phyloP scores from a whole-genome alignment of 352 stramenopile genomes.

The Pythium aristosporum region DNA sequence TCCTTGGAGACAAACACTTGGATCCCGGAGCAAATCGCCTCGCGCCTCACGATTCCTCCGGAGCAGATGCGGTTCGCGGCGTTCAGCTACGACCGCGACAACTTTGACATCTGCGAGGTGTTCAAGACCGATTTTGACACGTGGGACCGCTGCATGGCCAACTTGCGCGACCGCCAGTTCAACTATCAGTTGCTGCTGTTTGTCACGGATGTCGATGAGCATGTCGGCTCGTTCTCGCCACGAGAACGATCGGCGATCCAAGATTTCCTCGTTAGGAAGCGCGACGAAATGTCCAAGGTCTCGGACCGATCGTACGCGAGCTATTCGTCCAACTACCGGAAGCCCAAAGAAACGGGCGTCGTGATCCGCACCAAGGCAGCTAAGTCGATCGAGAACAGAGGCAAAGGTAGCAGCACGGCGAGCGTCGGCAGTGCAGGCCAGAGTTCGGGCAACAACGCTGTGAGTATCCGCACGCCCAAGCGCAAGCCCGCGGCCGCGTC shows the following conservation, averaged over 20 bases:
- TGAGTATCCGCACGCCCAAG: conserved; percentile 54
- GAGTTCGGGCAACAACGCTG: conserved; percentile 40
- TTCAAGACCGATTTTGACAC: conserved; percentile 33
- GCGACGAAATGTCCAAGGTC: conserved; percentile 51
- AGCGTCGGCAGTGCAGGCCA: conserved; percentile 48
- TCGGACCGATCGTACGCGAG: conserved; percentile 46
- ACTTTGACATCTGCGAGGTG: conserved; percentile 70
- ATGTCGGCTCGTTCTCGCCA: conserved; percentile 37
- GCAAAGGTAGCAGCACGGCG: conserved; percentile 49
- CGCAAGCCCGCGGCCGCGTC: conserved; percentile 31
- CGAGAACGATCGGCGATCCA: conserved; percentile 56
- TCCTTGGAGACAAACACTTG: conserved; percentile 12
- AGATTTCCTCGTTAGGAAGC: conserved; percentile 56
- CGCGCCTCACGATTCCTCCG: conserved; percentile 43
- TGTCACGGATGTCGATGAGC: conserved; percentile 51
- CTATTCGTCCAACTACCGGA: conserved; percentile 57
- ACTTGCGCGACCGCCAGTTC: conserved; percentile 25
- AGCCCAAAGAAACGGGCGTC: conserved; percentile 73
- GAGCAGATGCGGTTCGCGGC: conserved; percentile 57
- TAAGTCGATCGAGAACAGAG: conserved; percentile 55
- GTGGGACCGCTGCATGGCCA: conserved; percentile 25
- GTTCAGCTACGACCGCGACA: conserved; percentile 60
- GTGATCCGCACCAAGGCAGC: conserved; percentile 74
- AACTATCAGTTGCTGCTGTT: conserved; percentile 73
- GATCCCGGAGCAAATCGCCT: conserved; percentile 25